phyloP scores from a whole-genome alignment of 768 basidiomycete genomes.

The Dictyophora rubrovolvata region DNA sequence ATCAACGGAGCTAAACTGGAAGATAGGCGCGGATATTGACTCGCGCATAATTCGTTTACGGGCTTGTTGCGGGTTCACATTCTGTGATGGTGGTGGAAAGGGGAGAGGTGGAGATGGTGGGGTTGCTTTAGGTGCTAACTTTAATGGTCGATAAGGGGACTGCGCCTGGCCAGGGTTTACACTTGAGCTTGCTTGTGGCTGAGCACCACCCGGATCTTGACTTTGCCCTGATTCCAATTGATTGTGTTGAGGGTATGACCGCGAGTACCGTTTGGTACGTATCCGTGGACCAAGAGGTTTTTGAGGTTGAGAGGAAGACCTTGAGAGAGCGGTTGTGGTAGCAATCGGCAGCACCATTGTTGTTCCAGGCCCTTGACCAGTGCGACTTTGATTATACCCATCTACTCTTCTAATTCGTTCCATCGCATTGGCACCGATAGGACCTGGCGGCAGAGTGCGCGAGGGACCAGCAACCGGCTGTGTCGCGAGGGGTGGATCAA shows the following conservation, averaged over 20 bases:
- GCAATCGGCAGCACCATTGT: not conserved
- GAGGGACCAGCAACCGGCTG: not conserved
- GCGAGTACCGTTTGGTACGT: not conserved
- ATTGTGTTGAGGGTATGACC: not conserved
- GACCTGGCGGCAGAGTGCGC: not conserved
- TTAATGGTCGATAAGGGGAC: not conserved
- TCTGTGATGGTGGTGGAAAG: not conserved
- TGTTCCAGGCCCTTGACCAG: not conserved
- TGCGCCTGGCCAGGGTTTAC: not conserved
- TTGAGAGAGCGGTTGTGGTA: not conserved
- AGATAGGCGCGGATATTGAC: not conserved
- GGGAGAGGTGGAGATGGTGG: not conserved
- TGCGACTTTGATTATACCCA: not conserved
- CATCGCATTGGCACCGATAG: conserved; percentile 5
- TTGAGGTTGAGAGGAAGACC: not conserved
- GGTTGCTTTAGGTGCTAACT: not conserved
- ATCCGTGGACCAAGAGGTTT: not conserved
- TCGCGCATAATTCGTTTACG: not conserved
- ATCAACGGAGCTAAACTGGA: conserved; percentile 5
- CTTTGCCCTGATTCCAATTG: not conserved
- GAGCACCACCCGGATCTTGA: not conserved
- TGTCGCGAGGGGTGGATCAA: not conserved
- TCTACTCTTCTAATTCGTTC: not conserved
- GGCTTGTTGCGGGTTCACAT: not conserved
- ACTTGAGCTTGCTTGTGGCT: not conserved